phyloP scores from a whole-genome alignment of 2,329 filamentous ascomycete genomes.

The Botryotinia narcissicola region DNA sequence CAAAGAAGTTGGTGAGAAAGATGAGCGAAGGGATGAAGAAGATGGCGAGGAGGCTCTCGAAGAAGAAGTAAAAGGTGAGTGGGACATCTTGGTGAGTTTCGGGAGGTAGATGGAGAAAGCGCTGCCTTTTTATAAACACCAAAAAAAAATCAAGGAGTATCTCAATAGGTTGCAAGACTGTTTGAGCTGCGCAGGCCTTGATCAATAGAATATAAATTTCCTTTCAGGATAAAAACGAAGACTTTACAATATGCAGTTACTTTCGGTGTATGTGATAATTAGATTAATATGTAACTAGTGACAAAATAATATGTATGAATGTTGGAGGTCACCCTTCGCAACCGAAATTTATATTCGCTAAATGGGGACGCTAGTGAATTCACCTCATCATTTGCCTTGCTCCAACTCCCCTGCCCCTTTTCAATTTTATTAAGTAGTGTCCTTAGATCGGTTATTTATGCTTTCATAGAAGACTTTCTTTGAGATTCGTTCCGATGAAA shows the following conservation, averaged over 20 bases:
- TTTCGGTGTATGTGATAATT: neutral
- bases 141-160: neutral
- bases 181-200: neutral
- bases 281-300: neutral
- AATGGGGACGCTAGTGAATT: neutral
- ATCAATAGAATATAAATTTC: neutral
- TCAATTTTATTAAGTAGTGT: neutral
- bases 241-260: neutral
- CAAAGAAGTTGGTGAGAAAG: neutral
- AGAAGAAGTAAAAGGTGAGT: neutral
- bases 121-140: neutral
- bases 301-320: neutral
- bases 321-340: neutral
- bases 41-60: neutral
- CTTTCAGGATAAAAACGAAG: neutral
- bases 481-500: neutral
- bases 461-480: neutral
- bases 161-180: neutral
- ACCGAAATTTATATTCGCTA: neutral
- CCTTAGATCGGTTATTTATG: neutral
- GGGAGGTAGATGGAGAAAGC: neutral
- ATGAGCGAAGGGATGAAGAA: neutral
- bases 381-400: neutral
- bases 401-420: neutral
- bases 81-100: neutral